Base-by-base conservation (phyloP, 2,329 filamentous ascomycete genomes). In the Cladobotryum mycophilum region DNA sequence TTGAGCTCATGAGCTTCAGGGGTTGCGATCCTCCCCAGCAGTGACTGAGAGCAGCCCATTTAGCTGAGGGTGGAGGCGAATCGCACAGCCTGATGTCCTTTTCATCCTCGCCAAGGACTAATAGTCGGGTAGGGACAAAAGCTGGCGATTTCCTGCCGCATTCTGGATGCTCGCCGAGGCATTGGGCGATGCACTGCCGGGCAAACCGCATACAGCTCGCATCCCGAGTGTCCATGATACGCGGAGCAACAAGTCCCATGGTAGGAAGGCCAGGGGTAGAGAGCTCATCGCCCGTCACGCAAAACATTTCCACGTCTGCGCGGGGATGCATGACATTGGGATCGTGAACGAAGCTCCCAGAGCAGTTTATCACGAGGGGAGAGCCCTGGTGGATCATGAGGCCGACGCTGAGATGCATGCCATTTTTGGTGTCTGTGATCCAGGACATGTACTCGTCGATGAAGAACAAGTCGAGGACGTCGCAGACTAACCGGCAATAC, bases 11-110 rank as follows among this genome's bases (percentile, higher is more conserved):
- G 12, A 53, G 51, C 5, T 22, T 46, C 14, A 48, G 18, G 11
- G 44, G 37, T 13, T 50, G 35, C 2, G 14, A 18, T 9, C 38
- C 42, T 25, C 34, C 17, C 51, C 51, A 53, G 36, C 36, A 9
- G 18, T 53, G 51, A 30, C 51, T 46, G 14, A 53, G 30, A 3
- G 47, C 43, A 11, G 47, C 51, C 12, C 49, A 53, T 14, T 35
- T 17, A 14, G 45, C 5, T 2, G 3, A 17, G 1, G 25, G n/a
- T 5, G 38, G 33, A 9, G 17, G n/a, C n/a, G 11, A 5, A 2
- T 50, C 41, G 30, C 33, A 38, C 12, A 53, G 9, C 1, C 13
- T 36, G 30, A 53, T 13, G 8, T 38, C 30, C 7, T 30, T n/a
- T 4, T 15, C n/a, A 30, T 33, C 5, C 3, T n/a, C 25, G 18